These are phyloP conservation scores for Tricholomella constricta DNA, from an alignment of 768 basidiomycete genomes.

Conservation along the genomic window DNA sequence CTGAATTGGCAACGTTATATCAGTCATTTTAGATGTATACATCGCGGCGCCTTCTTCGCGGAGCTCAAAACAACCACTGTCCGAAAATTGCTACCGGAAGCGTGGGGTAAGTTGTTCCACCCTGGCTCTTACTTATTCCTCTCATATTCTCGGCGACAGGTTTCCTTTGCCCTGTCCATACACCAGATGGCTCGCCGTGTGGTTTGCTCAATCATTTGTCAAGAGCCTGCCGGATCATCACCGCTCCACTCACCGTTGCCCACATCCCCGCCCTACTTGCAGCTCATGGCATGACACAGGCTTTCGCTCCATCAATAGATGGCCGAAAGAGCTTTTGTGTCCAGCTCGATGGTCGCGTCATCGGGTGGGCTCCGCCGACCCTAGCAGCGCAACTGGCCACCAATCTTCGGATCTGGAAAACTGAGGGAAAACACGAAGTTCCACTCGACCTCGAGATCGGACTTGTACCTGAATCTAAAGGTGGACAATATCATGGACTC, in stretches of 20 bases:
- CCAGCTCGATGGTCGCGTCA: conserved; percentile 93
- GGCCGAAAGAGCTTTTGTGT: conserved; percentile 83
- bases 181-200: conserved; percentile 97
- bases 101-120: conserved; percentile 75
- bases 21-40: conserved; percentile 96
- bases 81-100: conserved; percentile 93
- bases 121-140: not conserved
- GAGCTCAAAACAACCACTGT: conserved; percentile 98
- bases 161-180: conserved; percentile 98
- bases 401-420: conserved; percentile 92
- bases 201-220: conserved; percentile 97
- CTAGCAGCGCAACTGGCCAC: conserved; percentile 81
- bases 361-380: conserved; percentile 86
- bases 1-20: conserved; percentile 99
- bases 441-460: conserved; percentile 96
- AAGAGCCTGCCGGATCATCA: conserved; percentile 89
- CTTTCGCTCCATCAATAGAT: conserved; percentile 77
- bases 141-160: conserved; percentile 45
- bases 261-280: conserved; percentile 83
- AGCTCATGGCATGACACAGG: conserved; percentile 92
- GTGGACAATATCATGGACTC: conserved; percentile 96
- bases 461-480: conserved; percentile 81
- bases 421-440: conserved; percentile 76
- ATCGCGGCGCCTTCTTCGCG: conserved; percentile 98
- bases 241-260: conserved; percentile 67